Percentiles rank a stretch among this genome's conserved stretches.
phyloP scores from a whole-genome alignment of 495 filamentous ascomycete species.

The Annulohypoxylon moriforme region DNA sequence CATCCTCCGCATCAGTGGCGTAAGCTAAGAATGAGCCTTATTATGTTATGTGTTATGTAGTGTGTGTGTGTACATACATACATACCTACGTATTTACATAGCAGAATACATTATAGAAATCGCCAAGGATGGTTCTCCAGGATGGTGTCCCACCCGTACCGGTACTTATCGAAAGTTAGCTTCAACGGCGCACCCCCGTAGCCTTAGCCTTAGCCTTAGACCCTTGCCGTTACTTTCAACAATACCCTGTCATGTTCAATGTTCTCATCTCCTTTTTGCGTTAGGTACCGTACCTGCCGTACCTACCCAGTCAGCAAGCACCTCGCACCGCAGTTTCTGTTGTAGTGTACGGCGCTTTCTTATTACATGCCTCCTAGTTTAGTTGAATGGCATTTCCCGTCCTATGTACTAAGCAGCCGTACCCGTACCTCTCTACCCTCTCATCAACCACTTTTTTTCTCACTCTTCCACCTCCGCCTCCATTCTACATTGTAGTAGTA shows the following conservation, averaged over 20 bases:
- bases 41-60: slow-evolving; percentile 26
- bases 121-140: slow-evolving; percentile 17
- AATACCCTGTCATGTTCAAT: slow-evolving; percentile 42
- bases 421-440: slow-evolving; percentile 10
- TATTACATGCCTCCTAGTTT: slow-evolving; percentile 36
- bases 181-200: slow-evolving; percentile 38
- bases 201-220: slow-evolving; percentile 35
- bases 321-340: slow-evolving; percentile 11
- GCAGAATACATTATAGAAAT: slow-evolving; percentile 18
- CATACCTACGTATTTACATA: not conserved
- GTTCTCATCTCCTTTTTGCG: slow-evolving; percentile 42
- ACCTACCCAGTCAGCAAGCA: slow-evolving; percentile 19
- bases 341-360: slow-evolving; percentile 9
- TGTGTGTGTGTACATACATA: slow-evolving; percentile 1
- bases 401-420: slow-evolving; percentile 12
- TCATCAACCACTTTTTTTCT: slow-evolving; percentile 8
- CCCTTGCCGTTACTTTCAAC: slow-evolving; percentile 46
- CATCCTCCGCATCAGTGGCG: slow-evolving; percentile 58
- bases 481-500: slow-evolving; percentile 23
- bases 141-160: slow-evolving; percentile 39
- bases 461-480: slow-evolving; percentile 28
- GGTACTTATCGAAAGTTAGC: slow-evolving; percentile 31
- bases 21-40: slow-evolving; percentile 48
- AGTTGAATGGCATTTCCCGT: slow-evolving; percentile 39
- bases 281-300: slow-evolving; percentile 34